A percentile compares a stretch with the other conserved stretches of the same genome.
Evolutionary conservation across 768 basidiomycete species (phyloP).

Genomic region (Termitomyces sp.): DNA sequence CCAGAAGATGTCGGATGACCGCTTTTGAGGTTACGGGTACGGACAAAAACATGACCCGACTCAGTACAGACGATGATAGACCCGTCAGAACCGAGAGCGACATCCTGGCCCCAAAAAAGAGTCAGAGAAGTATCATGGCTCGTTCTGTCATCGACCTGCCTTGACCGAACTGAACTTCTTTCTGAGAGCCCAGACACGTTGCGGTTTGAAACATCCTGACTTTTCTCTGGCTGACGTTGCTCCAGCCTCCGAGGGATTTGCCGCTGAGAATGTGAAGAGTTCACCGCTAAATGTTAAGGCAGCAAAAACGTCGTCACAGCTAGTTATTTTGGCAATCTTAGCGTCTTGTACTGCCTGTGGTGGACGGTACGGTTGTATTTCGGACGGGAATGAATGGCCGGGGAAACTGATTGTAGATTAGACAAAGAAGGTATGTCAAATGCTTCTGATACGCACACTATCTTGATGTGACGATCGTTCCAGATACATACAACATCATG

Average conservation of each 20-base stretch:
- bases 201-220: slow-evolving; percentile 64
- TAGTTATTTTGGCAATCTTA: slow-evolving; percentile 73
- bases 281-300: slow-evolving; percentile 86
- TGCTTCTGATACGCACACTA: slow-evolving; percentile 43
- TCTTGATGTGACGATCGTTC: slow-evolving; percentile 69
- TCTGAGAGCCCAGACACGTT: slow-evolving; percentile 85
- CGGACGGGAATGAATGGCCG: slow-evolving; percentile 66
- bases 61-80: slow-evolving; percentile 89
- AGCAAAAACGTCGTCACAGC: slow-evolving; percentile 76
- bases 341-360: slow-evolving; percentile 69
- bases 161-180: slow-evolving; percentile 83
- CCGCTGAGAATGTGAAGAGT: slow-evolving; percentile 73
- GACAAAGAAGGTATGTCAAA: background rate
- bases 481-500: slow-evolving; percentile 82
- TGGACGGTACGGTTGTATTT: slow-evolving; percentile 75
- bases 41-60: slow-evolving; percentile 91
- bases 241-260: slow-evolving; percentile 26
- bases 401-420: slow-evolving; percentile 52
- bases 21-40: slow-evolving; percentile 47
- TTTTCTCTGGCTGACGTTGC: slow-evolving; percentile 22
- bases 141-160: slow-evolving; percentile 29
- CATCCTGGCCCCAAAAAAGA: slow-evolving; percentile 47
- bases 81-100: slow-evolving; percentile 84
- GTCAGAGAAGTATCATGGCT: background rate
- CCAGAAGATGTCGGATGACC: slow-evolving; percentile 19